Evolutionary conservation across 192 early-diverging fungal genomes (phyloP).

Genomic region (Geosiphon pyriformis): DNA sequence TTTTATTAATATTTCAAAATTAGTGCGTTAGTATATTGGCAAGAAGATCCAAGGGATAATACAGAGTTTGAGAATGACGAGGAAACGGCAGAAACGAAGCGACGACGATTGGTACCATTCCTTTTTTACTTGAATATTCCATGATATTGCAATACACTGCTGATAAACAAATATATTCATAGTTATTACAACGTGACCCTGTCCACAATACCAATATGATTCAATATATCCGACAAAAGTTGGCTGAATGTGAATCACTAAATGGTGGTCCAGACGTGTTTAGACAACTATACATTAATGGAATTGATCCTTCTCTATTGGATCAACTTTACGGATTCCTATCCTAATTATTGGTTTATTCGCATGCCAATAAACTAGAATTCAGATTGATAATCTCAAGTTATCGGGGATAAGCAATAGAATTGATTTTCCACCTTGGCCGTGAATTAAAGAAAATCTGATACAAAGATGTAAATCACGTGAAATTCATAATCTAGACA

Average conservation of each 20-base stretch:
- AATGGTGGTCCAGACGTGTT: slow-evolving; percentile 43
- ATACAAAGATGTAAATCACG: no score
- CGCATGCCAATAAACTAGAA: no score
- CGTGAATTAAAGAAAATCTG: no score
- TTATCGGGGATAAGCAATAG: no score
- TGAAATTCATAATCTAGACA: no score
- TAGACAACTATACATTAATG: slow-evolving; percentile 34
- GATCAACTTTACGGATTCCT: slow-evolving; percentile 32
- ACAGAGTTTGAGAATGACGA: slow-evolving; percentile 39
- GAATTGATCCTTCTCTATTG: slow-evolving; percentile 39
- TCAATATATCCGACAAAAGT: slow-evolving; percentile 44
- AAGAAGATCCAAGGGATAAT: slow-evolving; percentile 44
- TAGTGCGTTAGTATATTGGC: slow-evolving; percentile 52
- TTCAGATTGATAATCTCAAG: no score
- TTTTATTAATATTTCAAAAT: slow-evolving; percentile 14
- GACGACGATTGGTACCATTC: slow-evolving; percentile 34
- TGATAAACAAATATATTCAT: slow-evolving; percentile 1
- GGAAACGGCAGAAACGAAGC: slow-evolving; percentile 46
- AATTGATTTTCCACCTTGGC: no score
- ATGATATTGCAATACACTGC: not conserved
- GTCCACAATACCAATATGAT: slow-evolving; percentile 53
- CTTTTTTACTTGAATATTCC: not conserved
- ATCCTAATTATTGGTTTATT: not conserved
- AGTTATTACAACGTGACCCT: slow-evolving; percentile 52
- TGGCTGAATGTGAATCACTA: slow-evolving; percentile 43